These are phyloP conservation scores for Annulohypoxylon truncatum DNA, from an alignment of 2,329 filamentous ascomycete genomes.

Conservation along the genomic window DNA sequence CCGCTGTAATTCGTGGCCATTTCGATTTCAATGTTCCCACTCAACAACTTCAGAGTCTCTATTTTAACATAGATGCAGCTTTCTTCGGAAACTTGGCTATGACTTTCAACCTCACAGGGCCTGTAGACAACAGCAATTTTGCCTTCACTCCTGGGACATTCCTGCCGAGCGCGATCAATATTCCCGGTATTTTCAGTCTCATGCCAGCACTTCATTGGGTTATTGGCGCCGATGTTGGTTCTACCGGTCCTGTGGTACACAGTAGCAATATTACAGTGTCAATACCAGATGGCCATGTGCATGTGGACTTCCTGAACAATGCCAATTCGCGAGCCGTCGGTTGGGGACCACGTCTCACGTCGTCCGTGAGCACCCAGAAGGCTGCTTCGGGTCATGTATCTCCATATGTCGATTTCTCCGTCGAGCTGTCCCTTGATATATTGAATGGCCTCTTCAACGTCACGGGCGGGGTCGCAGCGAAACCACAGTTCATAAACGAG, in stretches of 20 bases:
- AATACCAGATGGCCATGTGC: slow-evolving; percentile 53
- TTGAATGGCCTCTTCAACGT: slow-evolving; percentile 53
- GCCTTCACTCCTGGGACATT: slow-evolving; percentile 53
- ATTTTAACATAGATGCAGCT: slow-evolving; percentile 57
- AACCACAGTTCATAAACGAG: slow-evolving; percentile 53
- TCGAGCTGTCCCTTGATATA: slow-evolving; percentile 54
- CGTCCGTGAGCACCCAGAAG: slow-evolving; percentile 50
- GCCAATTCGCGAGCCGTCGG: slow-evolving; percentile 48
- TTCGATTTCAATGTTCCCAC: slow-evolving; percentile 55
- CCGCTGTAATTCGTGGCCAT: slow-evolving; percentile 56
- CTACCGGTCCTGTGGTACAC: slow-evolving; percentile 50
- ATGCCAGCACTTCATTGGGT: slow-evolving; percentile 53
- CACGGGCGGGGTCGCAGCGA: slow-evolving; percentile 53
- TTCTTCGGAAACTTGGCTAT: slow-evolving; percentile 54
- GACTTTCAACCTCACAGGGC: slow-evolving; percentile 50
- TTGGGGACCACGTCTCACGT: slow-evolving; percentile 53
- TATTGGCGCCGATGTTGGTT: slow-evolving; percentile 53
- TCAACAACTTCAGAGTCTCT: slow-evolving; percentile 52
- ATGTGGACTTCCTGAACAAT: slow-evolving; percentile 53
- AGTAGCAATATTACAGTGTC: slow-evolving; percentile 49
- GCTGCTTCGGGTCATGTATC: slow-evolving; percentile 50
- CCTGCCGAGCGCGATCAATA: slow-evolving; percentile 52
- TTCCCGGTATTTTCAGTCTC: slow-evolving; percentile 56
- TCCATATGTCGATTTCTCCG: slow-evolving; percentile 51
- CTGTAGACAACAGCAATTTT: slow-evolving; percentile 48